Percentiles rank a stretch among this genome's conserved stretches.
Evolutionary conservation across 768 basidiomycete species (phyloP).

Genomic region (Serendipita sp.): DNA sequence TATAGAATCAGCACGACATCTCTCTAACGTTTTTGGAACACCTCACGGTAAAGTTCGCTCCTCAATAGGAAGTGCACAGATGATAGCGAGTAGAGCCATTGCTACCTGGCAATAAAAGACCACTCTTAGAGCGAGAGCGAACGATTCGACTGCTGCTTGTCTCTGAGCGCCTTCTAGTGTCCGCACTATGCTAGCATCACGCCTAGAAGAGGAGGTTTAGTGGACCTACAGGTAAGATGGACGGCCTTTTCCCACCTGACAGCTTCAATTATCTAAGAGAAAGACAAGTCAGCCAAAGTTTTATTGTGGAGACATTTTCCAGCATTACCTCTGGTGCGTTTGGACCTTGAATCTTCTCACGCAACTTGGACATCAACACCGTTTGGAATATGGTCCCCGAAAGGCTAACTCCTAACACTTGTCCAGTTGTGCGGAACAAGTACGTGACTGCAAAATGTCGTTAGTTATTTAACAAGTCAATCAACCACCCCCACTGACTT

Average conservation of each 20-base stretch:
- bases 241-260: neutral
- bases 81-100: constrained; percentile 46
- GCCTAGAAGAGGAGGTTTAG: constrained; percentile 9
- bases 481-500: constrained; percentile 34
- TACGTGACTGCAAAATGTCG: constrained; percentile 51
- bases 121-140: constrained; percentile 59
- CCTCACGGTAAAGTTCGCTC: constrained; percentile 15
- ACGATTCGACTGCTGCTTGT: constrained; percentile 55
- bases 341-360: constrained; percentile 58
- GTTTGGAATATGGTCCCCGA: constrained; percentile 73
- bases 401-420: constrained; percentile 86
- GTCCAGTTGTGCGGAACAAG: constrained; percentile 83
- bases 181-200: constrained; percentile 52
- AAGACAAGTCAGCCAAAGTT: neutral
- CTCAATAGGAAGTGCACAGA: constrained; percentile 53
- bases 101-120: constrained; percentile 70
- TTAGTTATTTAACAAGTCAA: constrained; percentile 9
- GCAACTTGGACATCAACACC: constrained; percentile 53
- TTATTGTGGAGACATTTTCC: too few relatives aligned
- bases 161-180: constrained; percentile 36
- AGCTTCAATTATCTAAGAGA: neutral
- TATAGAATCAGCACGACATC: neutral
- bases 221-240: neutral
- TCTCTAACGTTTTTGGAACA: neutral
- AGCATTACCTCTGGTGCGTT: constrained; percentile 44